Conservation (phyloP, 2,329 filamentous ascomycete genomes). For the Hypomyces rosellus region DNA sequence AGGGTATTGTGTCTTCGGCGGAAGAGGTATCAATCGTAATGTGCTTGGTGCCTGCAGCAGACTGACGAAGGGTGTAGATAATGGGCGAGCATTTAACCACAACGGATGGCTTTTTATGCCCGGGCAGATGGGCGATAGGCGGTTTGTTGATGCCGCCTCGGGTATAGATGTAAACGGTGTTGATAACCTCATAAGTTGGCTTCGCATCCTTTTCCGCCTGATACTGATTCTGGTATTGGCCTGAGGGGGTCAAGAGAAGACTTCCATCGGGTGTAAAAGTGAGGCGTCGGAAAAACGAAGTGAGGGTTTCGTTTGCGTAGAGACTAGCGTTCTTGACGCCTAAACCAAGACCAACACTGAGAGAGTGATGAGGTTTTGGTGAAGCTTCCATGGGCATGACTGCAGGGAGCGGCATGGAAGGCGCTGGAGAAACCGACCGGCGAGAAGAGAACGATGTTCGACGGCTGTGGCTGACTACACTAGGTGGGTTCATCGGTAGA, state of each 20-base stretch:
- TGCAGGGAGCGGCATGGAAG: constrained; percentile 86
- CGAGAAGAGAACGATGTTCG: constrained; percentile 89
- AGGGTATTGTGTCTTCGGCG: constrained; percentile 72
- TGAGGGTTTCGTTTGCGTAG: constrained; percentile 94
- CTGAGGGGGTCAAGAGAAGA: constrained; percentile 86
- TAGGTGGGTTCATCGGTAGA: constrained; percentile 92
- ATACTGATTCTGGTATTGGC: constrained; percentile 84
- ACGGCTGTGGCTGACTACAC: constrained; percentile 80
- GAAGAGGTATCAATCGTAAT: constrained; percentile 95
- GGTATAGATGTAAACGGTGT: constrained; percentile 98
- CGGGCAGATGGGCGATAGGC: constrained; percentile 87
- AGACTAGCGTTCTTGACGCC: constrained; percentile 80
- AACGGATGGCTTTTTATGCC: constrained; percentile 96
- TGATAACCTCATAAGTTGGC: constrained; percentile 77
- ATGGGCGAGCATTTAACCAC: constrained; percentile 91
- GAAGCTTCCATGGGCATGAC: constrained; percentile 92
- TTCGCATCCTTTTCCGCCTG: constrained; percentile 61
- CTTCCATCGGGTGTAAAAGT: constrained; percentile 95
- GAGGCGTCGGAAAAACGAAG: constrained; percentile 90
- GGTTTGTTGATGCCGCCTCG: constrained; percentile 94
- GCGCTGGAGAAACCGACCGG: constrained; percentile 86
- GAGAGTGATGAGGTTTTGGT: constrained; percentile 61
- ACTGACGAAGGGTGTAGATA: constrained; percentile 73
- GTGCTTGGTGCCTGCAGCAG: constrained; percentile 65
- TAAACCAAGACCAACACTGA: constrained; percentile 45